These are phyloP conservation scores for Primulina huaijiensis DNA, from an alignment of 257 asterid species.

Conservation along the genomic window DNA sequence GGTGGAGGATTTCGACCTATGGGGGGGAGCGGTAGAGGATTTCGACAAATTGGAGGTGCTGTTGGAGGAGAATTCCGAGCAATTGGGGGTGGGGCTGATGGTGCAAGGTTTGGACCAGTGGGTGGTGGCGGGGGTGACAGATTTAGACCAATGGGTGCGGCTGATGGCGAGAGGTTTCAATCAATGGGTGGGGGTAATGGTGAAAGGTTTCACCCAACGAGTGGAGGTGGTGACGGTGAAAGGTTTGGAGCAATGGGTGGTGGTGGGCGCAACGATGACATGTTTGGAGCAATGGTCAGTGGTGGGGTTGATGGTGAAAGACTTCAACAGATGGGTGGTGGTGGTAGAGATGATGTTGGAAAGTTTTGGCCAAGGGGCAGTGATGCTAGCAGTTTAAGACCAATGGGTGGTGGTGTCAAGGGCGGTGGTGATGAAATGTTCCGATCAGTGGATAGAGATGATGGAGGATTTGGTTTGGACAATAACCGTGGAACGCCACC, in stretches of 20 bases:
- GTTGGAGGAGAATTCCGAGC: conserved; percentile 23
- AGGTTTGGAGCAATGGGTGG: conserved; percentile 25
- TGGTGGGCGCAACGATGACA: conserved; percentile 19
- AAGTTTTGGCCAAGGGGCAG: conserved; percentile 18
- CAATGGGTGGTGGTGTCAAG: conserved; percentile 24
- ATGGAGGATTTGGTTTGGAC: conserved; percentile 41
- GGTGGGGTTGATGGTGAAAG: conserved; percentile 31
- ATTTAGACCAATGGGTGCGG: conserved; percentile 26
- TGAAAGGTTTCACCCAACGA: conserved; percentile 20
- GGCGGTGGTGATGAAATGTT: conserved; percentile 24
- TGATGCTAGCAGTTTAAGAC: conserved; percentile 28
- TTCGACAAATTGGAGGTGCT: conserved; percentile 29
- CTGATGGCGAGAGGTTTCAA: neutral
- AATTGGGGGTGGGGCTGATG: conserved; percentile 19
- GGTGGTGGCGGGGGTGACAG: conserved; percentile 10
- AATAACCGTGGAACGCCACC: conserved; percentile 42
- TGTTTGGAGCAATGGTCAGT: conserved; percentile 22
- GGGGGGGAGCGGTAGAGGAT: conserved; percentile 38
- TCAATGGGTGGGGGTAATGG: conserved; percentile 2
- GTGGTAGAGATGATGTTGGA: conserved; percentile 18
- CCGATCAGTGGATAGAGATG: conserved; percentile 25
- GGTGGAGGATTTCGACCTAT: conserved; percentile 35
- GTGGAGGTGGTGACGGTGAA: conserved; percentile 26
- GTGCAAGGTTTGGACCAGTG: neutral
- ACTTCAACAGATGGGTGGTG: conserved; percentile 28